These are phyloP conservation scores for Angophora floribunda DNA, from an alignment of 345 rosid species.

Conservation along the genomic window DNA sequence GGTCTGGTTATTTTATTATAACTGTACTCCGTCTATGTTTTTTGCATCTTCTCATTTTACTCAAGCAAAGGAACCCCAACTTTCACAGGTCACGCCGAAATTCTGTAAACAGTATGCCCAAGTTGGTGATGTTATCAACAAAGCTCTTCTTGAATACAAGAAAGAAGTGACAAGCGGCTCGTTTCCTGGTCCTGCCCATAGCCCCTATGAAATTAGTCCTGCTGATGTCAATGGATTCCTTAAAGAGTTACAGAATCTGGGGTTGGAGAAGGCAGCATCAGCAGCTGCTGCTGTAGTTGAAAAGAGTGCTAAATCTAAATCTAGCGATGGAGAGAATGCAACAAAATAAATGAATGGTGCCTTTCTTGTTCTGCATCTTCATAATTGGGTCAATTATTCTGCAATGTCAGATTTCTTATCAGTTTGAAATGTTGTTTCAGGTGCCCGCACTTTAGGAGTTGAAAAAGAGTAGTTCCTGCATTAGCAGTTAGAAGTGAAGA, in stretches of 20 bases:
- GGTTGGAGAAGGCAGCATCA: conserved; percentile 65
- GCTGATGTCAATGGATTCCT: conserved; percentile 51
- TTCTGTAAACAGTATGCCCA: conserved; percentile 73
- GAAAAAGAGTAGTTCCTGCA: not conserved
- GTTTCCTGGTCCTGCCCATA: conserved; percentile 69
- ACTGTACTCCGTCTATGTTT: not conserved
- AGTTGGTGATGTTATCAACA: conserved; percentile 72
- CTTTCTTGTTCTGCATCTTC: not conserved
- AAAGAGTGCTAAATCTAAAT: conserved; percentile 7
- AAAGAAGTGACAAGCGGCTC: conserved; percentile 61
- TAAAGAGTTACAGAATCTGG: conserved; percentile 58
- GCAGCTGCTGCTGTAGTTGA: conserved; percentile 56
- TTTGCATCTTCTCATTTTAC: not conserved
- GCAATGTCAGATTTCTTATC: not conserved
- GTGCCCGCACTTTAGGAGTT: not conserved
- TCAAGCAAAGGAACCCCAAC: not conserved
- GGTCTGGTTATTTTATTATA: conserved; percentile 20
- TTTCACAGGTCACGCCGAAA: conserved; percentile 75
- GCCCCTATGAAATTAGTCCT: conserved; percentile 61
- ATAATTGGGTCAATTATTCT: not conserved
- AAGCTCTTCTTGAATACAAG: conserved; percentile 62
- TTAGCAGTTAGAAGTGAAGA: not conserved
- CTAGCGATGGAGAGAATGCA: not conserved
- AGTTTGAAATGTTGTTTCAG: not conserved
- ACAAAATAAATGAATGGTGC: not conserved